Base-by-base conservation (phyloP, 2,329 filamentous ascomycete genomes). In the Cryphonectria radicalis region DNA sequence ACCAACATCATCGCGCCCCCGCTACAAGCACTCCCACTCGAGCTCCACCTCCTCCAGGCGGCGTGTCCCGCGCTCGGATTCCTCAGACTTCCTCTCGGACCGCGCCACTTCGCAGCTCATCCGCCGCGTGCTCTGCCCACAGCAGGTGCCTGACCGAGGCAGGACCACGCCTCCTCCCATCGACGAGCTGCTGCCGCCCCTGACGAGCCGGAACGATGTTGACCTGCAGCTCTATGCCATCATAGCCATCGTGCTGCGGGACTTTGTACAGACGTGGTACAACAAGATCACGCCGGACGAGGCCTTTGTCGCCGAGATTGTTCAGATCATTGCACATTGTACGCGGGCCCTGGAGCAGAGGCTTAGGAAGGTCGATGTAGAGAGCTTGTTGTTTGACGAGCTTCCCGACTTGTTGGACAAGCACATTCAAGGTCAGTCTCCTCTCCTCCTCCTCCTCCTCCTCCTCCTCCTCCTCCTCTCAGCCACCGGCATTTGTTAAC, bases 251-350 rank as follows among this genome's bases (percentile, higher is more conserved):
- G 90, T 98, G 73, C 86, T 98, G 76, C 91, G 93, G 77, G 94
- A 98, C 74, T 97, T 94, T 79, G 92, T 99, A 53, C 91, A 96
- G 80, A 90, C 90, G 43, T 99, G 96, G 96, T 99, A 99, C 84
- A 87, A 86, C 74, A 95, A 92, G 80, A 96, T 99, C 80, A 98
- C 95, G 1, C 90, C 94, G 4, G 95, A 99, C 81, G 92, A 95
- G 79, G 87, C 89, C 17, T 97, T 99, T 78, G 91, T 96, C 72
- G 91, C 92, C 75, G 95, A 98, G 83, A 88, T 98, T 71, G 87
- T 98, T 68, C 93, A 94, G 78, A 91, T 97, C 75, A 93, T 98
- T 77, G 96, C 95, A 57, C 95, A 98, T 81, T 96, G 93, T 80
- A 97, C 94, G 57, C 88, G 93, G 70, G 93, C 91, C 10, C 82